Evolutionary conservation across 2,329 filamentous ascomycete genomes (phyloP).

Genomic region (Didymella arachidicola): DNA sequence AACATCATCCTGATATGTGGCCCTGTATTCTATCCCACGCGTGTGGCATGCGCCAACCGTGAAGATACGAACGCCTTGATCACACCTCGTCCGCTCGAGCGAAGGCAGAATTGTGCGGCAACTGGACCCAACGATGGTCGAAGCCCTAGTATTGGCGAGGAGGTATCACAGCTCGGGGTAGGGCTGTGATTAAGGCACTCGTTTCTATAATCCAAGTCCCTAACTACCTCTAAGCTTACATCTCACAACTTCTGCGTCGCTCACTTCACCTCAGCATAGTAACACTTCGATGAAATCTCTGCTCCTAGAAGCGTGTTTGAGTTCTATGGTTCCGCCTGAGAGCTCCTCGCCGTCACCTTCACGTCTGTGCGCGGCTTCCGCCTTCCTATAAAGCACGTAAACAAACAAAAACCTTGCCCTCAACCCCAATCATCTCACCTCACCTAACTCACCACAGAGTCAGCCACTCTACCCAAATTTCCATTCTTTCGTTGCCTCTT

Average conservation of each 20-base stretch:
- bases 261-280: background rate
- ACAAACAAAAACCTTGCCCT: background rate
- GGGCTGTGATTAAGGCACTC: background rate
- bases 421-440: background rate
- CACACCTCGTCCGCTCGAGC: too few species aligned
- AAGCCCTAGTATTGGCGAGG: too few species aligned
- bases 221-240: background rate
- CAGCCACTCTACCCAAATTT: background rate
- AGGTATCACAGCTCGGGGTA: too few species aligned
- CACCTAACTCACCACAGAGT: background rate
- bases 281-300: background rate
- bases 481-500: background rate
- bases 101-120: too few species aligned
- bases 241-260: background rate
- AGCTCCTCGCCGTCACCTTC: background rate
- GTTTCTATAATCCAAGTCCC: background rate
- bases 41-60: too few species aligned
- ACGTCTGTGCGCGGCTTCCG: conserved; percentile 8
- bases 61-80: too few species aligned
- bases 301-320: background rate
- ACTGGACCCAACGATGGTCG: too few species aligned
- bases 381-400: background rate
- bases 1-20: too few species aligned
- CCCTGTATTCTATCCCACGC: too few species aligned
- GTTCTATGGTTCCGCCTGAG: background rate